A percentile compares a stretch with the other conserved stretches of the same genome.
These are phyloP conservation scores for Phaffia rhodozyma DNA, from an alignment of 1,284 basidiomycete species.

Conservation along the genomic window DNA sequence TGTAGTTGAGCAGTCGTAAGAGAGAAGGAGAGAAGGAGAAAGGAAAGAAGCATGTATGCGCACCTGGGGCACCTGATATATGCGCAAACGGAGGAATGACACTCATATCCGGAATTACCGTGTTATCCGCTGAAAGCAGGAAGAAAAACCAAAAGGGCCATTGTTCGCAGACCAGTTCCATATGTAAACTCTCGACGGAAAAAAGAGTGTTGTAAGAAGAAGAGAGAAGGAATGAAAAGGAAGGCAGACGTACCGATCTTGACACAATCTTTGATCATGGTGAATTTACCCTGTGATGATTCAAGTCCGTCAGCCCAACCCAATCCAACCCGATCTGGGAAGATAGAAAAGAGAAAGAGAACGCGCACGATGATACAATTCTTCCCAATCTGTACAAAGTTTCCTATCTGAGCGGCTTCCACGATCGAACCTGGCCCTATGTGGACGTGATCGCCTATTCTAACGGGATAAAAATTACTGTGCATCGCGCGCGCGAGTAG, in stretches of 20 bases:
- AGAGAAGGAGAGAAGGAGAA: not conserved
- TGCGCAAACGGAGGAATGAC: conserved; percentile 78
- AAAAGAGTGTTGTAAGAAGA: not conserved
- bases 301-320: not conserved
- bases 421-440: conserved; percentile 78
- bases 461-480: conserved; percentile 97
- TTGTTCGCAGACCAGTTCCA: too few relatives aligned
- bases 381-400: conserved; percentile 87
- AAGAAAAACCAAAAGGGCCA: not conserved
- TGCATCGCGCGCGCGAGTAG: not conserved
- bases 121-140: conserved; percentile 56
- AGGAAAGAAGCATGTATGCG: conserved; percentile 17
- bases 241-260: conserved; percentile 32
- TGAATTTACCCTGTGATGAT: conserved; percentile 70
- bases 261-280: conserved; percentile 91
- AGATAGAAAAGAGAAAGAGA: not conserved
- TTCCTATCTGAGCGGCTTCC: conserved; percentile 89
- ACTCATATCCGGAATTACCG: conserved; percentile 81
- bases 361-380: conserved; percentile 77
- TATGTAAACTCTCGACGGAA: not conserved
- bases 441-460: conserved; percentile 87
- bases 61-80: conserved; percentile 83
- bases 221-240: not conserved
- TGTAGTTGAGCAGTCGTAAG: not conserved
- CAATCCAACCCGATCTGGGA: not conserved